Evolutionary conservation across 768 basidiomycete genomes (phyloP).

Genomic region (Suillus occidentalis): DNA sequence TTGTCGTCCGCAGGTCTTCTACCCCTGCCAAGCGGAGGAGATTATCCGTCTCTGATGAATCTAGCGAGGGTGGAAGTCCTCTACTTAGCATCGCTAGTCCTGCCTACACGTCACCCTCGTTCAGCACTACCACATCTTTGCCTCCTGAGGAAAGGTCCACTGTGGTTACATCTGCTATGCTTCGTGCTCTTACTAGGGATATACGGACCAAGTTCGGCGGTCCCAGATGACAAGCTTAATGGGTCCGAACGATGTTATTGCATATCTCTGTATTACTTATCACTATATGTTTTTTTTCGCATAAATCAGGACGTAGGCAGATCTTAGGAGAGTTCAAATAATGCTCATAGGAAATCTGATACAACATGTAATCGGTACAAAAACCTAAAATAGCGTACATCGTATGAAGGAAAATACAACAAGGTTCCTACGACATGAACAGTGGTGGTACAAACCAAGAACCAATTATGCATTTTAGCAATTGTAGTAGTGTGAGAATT

Average conservation of each 20-base stretch:
- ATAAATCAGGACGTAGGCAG: neutral
- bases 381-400: constrained; percentile 5
- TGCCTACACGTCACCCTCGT: constrained; percentile 43
- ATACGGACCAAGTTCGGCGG: constrained; percentile 32
- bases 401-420: constrained; percentile 2
- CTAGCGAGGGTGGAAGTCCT: constrained; percentile 33
- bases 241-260: neutral
- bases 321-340: neutral
- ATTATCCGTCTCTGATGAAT: constrained; percentile 37
- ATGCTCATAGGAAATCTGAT: neutral
- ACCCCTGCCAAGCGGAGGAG: constrained; percentile 43
- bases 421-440: neutral
- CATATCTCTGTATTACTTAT: neutral
- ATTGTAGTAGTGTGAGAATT: neutral
- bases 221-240: neutral
- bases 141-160: constrained; percentile 33
- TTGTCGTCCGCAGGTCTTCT: constrained; percentile 27
- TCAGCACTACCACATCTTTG: constrained; percentile 46
- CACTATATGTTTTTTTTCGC: neutral
- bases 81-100: constrained; percentile 13
- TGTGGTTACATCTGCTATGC: constrained; percentile 61
- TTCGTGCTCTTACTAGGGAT: constrained; percentile 41
- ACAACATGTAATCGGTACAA: neutral
- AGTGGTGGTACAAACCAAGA: constrained; percentile 5
- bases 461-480: constrained; percentile 3